Percentiles rank a stretch among this genome's conserved stretches.
Conservation (phyloP, 1,284 basidiomycete genomes). For the Cutaneotrichosporon mucoides region DNA sequence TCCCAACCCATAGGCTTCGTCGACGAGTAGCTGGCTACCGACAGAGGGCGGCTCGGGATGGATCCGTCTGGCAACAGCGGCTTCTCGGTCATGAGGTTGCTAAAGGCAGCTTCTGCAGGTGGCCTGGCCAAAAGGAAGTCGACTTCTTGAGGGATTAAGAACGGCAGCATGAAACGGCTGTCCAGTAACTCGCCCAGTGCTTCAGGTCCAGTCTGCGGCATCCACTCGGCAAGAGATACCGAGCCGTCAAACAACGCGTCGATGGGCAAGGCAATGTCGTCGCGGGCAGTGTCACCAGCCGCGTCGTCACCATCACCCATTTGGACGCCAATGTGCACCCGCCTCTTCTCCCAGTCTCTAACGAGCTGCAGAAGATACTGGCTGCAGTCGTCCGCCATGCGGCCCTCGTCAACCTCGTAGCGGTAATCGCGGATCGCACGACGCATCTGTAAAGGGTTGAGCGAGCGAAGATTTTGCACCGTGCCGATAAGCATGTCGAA, state of each 20-base stretch:
- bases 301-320: conserved; percentile 55
- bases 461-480: conserved; percentile 75
- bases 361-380: conserved; percentile 91
- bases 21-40: conserved; percentile 37
- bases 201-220: conserved; percentile 69
- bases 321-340: conserved; percentile 74
- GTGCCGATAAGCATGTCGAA: conserved; percentile 85
- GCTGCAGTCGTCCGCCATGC: conserved; percentile 89
- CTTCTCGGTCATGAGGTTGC: conserved; percentile 25
- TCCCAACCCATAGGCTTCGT: conserved; percentile 38
- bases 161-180: conserved; percentile 84
- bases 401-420: conserved; percentile 86
- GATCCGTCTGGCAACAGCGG: conserved; percentile 29
- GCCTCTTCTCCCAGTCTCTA: conserved; percentile 89
- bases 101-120: conserved; percentile 35
- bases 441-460: conserved; percentile 95
- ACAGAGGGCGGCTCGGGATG: conserved; percentile 25
- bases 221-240: conserved; percentile 64
- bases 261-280: conserved; percentile 51
- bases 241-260: conserved; percentile 72
- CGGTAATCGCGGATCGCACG: conserved; percentile 89
- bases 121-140: conserved; percentile 65
- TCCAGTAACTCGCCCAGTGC: conserved; percentile 82
- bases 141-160: conserved; percentile 74
- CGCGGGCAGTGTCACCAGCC: background rate